These are phyloP conservation scores for Cicer yamashitae DNA, from an alignment of 306 rosid species.

Conservation along the genomic window DNA sequence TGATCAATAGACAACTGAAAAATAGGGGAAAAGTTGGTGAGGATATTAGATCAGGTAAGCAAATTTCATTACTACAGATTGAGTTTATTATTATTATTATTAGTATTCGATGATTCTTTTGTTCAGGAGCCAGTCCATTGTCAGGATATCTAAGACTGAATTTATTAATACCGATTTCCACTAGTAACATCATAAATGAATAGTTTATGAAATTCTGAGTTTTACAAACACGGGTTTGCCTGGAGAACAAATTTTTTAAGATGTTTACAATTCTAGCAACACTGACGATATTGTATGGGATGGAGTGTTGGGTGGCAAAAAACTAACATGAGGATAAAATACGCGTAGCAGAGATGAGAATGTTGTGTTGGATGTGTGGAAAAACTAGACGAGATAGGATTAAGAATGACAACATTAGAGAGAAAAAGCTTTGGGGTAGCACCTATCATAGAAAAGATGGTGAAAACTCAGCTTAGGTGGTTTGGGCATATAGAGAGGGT, in stretches of 20 bases:
- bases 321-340: no score
- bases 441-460: no score
- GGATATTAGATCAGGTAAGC: slow-evolving; percentile 96
- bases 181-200: background rate
- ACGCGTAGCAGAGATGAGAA: no score
- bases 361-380: no score
- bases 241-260: background rate
- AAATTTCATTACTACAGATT: slow-evolving; percentile 24
- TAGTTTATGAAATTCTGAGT: slow-evolving; percentile 7
- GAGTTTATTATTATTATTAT: slow-evolving; percentile 14
- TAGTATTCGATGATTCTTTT: slow-evolving; percentile 30
- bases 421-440: no score
- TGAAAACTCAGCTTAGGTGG: no score
- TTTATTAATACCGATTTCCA: slow-evolving; percentile 23
- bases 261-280: no score
- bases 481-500: no score
- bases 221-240: slow-evolving; percentile 18
- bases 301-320: no score
- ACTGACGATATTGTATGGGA: no score
- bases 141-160: slow-evolving; percentile 15
- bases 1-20: slow-evolving; percentile 81
- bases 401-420: no score
- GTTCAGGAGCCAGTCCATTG: slow-evolving; percentile 13
- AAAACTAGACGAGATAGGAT: no score
- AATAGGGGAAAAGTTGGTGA: slow-evolving; percentile 97